These are phyloP conservation scores for Poa annua DNA, from an alignment of 176 grass and related monocot genomes.

Conservation along the genomic window DNA sequence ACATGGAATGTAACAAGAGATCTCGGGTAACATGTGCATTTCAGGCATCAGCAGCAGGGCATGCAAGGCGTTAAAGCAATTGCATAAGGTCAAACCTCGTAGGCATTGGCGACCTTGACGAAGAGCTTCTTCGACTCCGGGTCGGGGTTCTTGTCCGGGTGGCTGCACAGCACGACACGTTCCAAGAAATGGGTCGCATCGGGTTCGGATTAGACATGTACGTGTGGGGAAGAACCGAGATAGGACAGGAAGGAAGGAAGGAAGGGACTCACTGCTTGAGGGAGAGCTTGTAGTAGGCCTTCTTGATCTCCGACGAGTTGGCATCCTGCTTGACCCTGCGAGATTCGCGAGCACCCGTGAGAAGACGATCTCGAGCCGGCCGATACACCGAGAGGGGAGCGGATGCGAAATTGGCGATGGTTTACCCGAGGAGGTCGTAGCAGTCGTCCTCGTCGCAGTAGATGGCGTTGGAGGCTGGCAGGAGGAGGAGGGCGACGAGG, in stretches of 20 bases:
- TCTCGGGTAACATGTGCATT: neutral
- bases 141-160: constrained; percentile 95
- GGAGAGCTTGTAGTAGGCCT: constrained; percentile 97
- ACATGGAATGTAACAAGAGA: neutral
- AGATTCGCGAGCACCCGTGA: neutral
- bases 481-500: constrained; percentile 23
- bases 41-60: neutral
- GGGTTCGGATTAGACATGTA: constrained; percentile 2
- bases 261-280: constrained; percentile 65
- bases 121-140: constrained; percentile 90
- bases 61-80: neutral
- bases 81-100: constrained; percentile 57
- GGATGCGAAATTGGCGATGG: neutral
- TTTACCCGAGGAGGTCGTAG: constrained; percentile 94
- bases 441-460: constrained; percentile 98
- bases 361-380: neutral
- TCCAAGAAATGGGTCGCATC: constrained; percentile 13
- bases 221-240: neutral
- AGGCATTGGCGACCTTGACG: constrained; percentile 91
- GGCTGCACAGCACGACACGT: constrained; percentile 47
- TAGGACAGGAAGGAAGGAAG: too few species aligned
- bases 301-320: constrained; percentile 90
- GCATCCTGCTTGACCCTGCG: constrained; percentile 79
- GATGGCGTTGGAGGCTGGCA: constrained; percentile 56
- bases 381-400: neutral